A percentile compares a stretch with the other conserved stretches of the same genome.
These are phyloP conservation scores for Parietichytrium sp. DNA, from an alignment of 108 stramenopile species.

Conservation along the genomic window DNA sequence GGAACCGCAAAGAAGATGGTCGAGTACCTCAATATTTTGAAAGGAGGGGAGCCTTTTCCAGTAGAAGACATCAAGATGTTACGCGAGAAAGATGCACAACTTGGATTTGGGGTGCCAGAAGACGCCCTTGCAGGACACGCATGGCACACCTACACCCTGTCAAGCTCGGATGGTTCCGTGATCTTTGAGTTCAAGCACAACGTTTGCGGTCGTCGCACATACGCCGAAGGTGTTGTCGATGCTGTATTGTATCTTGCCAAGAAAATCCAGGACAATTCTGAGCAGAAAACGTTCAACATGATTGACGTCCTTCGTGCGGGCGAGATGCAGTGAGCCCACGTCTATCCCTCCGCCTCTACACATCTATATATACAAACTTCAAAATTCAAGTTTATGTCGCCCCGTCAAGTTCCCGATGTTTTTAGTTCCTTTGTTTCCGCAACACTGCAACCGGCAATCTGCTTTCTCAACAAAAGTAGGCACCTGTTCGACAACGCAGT, in stretches of 20 bases:
- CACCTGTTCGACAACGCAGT: no score
- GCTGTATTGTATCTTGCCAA: slow-evolving; percentile 87
- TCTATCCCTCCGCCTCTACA: no score
- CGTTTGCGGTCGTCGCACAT: slow-evolving; percentile 88
- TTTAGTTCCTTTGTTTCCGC: no score
- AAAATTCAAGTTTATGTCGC: no score
- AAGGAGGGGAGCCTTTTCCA: slow-evolving; percentile 67
- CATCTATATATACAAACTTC: no score
- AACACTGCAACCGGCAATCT: no score
- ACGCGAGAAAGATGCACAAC: slow-evolving; percentile 73
- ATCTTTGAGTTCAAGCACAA: slow-evolving; percentile 94
- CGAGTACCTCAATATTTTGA: slow-evolving; percentile 71
- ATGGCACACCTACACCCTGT: slow-evolving; percentile 92
- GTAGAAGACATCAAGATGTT: slow-evolving; percentile 84
- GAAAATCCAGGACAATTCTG: slow-evolving; percentile 57
- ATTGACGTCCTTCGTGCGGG: slow-evolving; percentile 57
- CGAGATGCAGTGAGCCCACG: slow-evolving; percentile 49
- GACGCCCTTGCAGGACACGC: slow-evolving; percentile 88
- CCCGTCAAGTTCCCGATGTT: no score
- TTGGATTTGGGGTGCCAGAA: slow-evolving; percentile 88
- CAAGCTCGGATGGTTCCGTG: slow-evolving; percentile 82
- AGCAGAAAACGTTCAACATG: slow-evolving; percentile 58
- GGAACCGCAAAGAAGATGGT: slow-evolving; percentile 96
- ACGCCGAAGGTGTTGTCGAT: slow-evolving; percentile 97
- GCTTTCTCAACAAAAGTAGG: no score